Evolutionary conservation across 805 yeast species (phyloP), one percentile per base, ranked within the genome.

Genomic region (Debaryomyces castellii): DNA sequence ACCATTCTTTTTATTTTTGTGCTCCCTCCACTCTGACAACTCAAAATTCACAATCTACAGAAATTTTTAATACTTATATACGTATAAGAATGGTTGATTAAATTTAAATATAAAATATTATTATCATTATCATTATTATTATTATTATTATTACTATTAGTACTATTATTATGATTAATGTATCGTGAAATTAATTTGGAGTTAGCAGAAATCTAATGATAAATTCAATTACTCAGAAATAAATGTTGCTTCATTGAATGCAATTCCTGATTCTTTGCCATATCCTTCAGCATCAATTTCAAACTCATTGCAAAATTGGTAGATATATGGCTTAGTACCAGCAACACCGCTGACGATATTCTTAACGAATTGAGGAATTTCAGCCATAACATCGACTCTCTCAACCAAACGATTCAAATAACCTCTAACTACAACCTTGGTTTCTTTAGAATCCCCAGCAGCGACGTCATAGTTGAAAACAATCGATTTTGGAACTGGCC

Each of bases 341-440:
- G 94, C 94, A 44, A 92, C 95, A 47, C 96, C 96, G 51, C 91
- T 82, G 39, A 89, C 98, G 48, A 94, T 87, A 57, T 84, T 87
- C 71, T 92, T 94, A 54, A 94, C 96, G 67, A 94, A 90, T 51
- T 81, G 84, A 22, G 99, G 99, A 48, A 94, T 85, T 70, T 94
- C 98, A 42, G 90, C 88, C 97, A 94, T 90, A 48, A 94, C 98
- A 68, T 94, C 99, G 47, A 94, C 91, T 63, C 98, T 83, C 71
- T 89, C 97, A 43, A 89, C 82, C 49, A 88, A 68, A 39, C 76
- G 71, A 14, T 64, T 63, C 54, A 92, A 76, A 18, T 75, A 69
- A 50, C 96, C 97, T 34, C 57, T 61, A 17, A 87, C 80, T 9
- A 62, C 64, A 39, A 80, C 86, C 39, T 65, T 69, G 21, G 77